phyloP scores from a whole-genome alignment of 768 basidiomycete genomes.

The Tylopilus vinaceipallidus region DNA sequence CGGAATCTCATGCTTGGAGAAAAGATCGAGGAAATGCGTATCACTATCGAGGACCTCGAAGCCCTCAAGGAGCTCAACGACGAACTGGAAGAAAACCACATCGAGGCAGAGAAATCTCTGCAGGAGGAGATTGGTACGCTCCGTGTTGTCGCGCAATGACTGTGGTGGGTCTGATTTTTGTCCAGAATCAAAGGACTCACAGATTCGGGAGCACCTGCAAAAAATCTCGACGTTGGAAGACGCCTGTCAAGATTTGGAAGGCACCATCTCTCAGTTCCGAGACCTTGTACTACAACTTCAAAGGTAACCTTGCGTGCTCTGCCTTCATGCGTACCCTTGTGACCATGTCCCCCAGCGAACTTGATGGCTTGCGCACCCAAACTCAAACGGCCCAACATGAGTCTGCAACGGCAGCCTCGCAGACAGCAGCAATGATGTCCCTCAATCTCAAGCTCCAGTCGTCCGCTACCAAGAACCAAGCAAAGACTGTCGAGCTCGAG shows the following conservation, averaged over 20 bases:
- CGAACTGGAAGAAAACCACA: constrained; percentile 94
- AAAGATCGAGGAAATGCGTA: constrained; percentile 98
- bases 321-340: constrained; percentile 8
- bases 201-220: constrained; percentile 63
- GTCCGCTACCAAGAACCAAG: constrained; percentile 86
- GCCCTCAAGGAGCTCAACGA: constrained; percentile 94
- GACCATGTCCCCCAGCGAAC: constrained; percentile 55
- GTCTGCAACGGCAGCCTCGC: constrained; percentile 78
- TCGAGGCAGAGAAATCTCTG: constrained; percentile 88
- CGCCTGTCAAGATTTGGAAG: constrained; percentile 78
- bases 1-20: constrained; percentile 90
- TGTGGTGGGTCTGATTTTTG: constrained; percentile 1
- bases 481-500: constrained; percentile 86
- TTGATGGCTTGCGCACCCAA: constrained; percentile 78
- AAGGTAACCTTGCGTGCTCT: constrained; percentile 43
- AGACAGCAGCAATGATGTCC: constrained; percentile 92
- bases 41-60: constrained; percentile 95
- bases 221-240: constrained; percentile 75
- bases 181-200: constrained; percentile 66
- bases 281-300: constrained; percentile 87
- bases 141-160: not conserved
- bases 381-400: constrained; percentile 84
- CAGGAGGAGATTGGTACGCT: constrained; percentile 83
- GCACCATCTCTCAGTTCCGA: constrained; percentile 88
- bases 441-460: constrained; percentile 94